Evolutionary conservation across 179 eudicot species (phyloP).

Genomic region (Pouteria campechiana): DNA sequence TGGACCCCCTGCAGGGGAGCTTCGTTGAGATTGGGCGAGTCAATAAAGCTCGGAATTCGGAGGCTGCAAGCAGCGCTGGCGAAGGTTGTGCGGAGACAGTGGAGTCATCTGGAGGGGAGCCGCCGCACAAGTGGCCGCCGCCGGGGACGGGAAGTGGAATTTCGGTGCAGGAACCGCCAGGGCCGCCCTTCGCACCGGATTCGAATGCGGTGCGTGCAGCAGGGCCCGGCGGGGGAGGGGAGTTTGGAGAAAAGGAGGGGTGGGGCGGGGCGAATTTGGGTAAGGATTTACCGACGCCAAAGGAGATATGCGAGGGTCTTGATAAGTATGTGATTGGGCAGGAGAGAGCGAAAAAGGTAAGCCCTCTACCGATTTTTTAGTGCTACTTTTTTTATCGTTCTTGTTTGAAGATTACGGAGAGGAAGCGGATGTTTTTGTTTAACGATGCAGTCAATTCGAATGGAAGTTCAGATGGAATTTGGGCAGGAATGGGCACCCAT

Average conservation of each 20-base stretch:
- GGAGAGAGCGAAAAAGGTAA: constrained; percentile 81
- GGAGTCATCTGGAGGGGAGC: constrained; percentile 26
- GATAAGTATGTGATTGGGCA: constrained; percentile 90
- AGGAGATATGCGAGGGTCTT: constrained; percentile 77
- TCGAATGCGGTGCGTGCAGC: constrained; percentile 31
- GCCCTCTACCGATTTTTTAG: too few relatives aligned
- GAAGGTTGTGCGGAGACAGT: constrained; percentile 28
- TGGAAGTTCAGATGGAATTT: too few relatives aligned
- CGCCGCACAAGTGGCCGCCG: constrained; percentile 30
- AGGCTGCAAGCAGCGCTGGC: background rate
- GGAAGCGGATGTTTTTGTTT: too few relatives aligned
- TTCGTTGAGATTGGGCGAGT: constrained; percentile 74
- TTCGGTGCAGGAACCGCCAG: constrained; percentile 30
- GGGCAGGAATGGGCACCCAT: too few relatives aligned
- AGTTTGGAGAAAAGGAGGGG: constrained; percentile 25
- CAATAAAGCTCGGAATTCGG: background rate
- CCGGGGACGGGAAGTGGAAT: constrained; percentile 21
- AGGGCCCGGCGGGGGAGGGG: constrained; percentile 15
- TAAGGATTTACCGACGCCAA: constrained; percentile 77
- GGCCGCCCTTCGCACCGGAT: constrained; percentile 34
- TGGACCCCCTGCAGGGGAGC: constrained; percentile 72
- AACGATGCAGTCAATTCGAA: too few relatives aligned
- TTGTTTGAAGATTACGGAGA: too few relatives aligned
- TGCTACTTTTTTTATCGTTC: too few relatives aligned
- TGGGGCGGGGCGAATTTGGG: constrained; percentile 86